Percentiles rank a stretch among this genome's conserved stretches.
Conservation (phyloP, 1,284 basidiomycete species). For the Lignosus rhinocerotis region DNA sequence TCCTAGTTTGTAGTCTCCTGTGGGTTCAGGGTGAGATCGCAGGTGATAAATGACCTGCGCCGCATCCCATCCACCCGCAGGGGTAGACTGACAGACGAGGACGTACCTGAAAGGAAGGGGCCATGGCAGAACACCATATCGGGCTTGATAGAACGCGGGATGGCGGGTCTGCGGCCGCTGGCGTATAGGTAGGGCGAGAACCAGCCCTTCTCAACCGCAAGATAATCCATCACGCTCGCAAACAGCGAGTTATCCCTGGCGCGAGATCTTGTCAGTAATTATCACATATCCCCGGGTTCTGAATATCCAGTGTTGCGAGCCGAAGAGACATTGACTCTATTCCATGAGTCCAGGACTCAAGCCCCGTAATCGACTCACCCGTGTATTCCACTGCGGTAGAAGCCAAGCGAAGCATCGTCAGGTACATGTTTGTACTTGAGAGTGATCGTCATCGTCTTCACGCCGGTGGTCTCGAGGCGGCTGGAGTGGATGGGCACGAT, state of each 20-base stretch:
- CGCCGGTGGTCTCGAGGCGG: constrained; percentile 55
- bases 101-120: constrained; percentile 55
- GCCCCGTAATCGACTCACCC: constrained; percentile 35
- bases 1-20: constrained; percentile 62
- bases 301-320: neutral
- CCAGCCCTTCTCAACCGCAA: constrained; percentile 66
- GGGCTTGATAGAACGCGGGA: constrained; percentile 62
- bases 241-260: constrained; percentile 54
- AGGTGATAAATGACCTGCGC: neutral
- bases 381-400: constrained; percentile 61
- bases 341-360: neutral
- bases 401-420: constrained; percentile 60
- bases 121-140: constrained; percentile 69
- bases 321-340: neutral
- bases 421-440: constrained; percentile 61
- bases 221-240: constrained; percentile 62
- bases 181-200: constrained; percentile 69
- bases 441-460: constrained; percentile 59
- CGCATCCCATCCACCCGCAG: neutral
- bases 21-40: constrained; percentile 8
- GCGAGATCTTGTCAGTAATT: neutral
- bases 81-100: neutral
- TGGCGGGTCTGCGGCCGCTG: constrained; percentile 56
- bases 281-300: neutral
- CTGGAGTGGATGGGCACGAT: constrained; percentile 53